Evolutionary conservation across 2,329 filamentous ascomycete species (phyloP), one percentile per base, ranked within the genome.

Genomic region (Colletotrichum sp.): DNA sequence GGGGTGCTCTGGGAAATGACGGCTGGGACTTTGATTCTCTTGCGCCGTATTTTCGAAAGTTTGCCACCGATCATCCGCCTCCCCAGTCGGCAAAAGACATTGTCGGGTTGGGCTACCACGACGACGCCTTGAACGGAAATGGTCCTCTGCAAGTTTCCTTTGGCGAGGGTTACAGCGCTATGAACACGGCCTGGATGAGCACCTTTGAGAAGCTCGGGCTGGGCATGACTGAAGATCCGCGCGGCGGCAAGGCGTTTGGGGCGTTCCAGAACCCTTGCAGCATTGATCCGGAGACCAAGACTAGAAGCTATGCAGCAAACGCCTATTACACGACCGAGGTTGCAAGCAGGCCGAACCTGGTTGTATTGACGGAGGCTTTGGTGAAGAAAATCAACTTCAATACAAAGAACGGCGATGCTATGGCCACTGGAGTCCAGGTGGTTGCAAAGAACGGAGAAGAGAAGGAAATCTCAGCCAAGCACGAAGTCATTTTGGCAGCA

Each of bases 401-500:
- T 8, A 72, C n/a, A 8, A 8, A 5, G 5, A n/a, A 28, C 15
- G 73, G 43, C 16, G 58, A 38, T 6, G 28, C 70, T 5, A 62
- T 32, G 5, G 66, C 60, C 15, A 68, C 60, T 15, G 74, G 70
- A 8, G 61, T 76, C 18, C 70, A 66, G 5, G 24, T 70, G 18
- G 21, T 78, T 21, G 32, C 65, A n/a, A 55, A 65, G 32, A 48
- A 66, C 13, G 74, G 71, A 16, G 30, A 78, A 60, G 78, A 73
- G 66, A 68, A 34, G 32, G 65, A 68, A 1, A 36, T 79, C 28
- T 69, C 71, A 5, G 83, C 82, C 2, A 77, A 75, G 1, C 81
- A 79, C 26, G 87, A 89, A 73, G 83, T 89, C 3, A 83, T 89
- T 28, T 65, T 89, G 3, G 81, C 83, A 4, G 85, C 85, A 6